These are phyloP conservation scores for Knoxia roxburghii DNA, from an alignment of 257 asterid genomes.

Conservation along the genomic window DNA sequence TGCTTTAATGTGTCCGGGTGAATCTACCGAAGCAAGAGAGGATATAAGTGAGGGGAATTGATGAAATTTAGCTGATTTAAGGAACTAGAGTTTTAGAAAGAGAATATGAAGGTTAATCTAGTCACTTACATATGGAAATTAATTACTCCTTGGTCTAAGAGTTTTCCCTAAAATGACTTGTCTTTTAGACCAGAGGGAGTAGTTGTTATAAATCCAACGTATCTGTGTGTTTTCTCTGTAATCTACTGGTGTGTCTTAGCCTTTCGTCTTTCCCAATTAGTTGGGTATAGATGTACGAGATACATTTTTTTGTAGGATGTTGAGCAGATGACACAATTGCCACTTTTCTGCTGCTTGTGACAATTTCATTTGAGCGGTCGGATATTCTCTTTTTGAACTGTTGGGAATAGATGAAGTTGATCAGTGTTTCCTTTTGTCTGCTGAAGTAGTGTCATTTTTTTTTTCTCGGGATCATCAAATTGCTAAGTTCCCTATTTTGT, in stretches of 20 bases:
- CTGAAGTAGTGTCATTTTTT: slow-evolving; percentile 3
- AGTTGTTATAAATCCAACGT: background rate
- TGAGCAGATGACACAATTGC: background rate
- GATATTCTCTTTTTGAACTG: background rate
- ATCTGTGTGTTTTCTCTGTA: background rate
- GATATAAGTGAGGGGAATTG: background rate
- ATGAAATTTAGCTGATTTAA: background rate
- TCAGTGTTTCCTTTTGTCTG: slow-evolving; percentile 6
- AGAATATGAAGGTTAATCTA: no score
- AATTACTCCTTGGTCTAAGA: no score
- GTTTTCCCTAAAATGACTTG: no score
- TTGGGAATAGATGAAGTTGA: background rate
- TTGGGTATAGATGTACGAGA: background rate
- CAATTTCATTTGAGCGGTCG: background rate
- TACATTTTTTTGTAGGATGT: background rate
- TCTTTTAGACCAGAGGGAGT: no score
- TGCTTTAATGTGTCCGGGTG: background rate
- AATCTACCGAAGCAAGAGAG: background rate
- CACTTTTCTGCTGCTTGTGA: background rate
- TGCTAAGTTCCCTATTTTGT: slow-evolving; percentile 12
- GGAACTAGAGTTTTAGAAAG: no score
- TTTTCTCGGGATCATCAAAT: slow-evolving; percentile 10
- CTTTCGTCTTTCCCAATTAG: background rate
- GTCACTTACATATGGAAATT: no score
- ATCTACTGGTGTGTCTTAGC: background rate